Percentiles rank a stretch among this genome's conserved stretches.
Conservation (phyloP, 2,329 filamentous ascomycete species). For the Colletotrichum godetiae region DNA sequence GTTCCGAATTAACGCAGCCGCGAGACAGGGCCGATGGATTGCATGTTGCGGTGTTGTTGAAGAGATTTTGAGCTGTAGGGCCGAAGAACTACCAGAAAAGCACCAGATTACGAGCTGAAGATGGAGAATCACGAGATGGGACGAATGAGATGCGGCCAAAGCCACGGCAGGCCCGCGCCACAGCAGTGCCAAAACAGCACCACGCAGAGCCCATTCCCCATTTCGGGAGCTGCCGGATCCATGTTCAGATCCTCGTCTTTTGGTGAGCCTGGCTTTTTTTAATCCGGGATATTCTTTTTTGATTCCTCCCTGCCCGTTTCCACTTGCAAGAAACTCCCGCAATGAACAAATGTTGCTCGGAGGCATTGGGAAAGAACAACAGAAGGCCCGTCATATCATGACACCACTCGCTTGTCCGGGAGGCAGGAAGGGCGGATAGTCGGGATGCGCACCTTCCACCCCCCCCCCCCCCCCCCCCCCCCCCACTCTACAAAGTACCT, state of each 20-base stretch:
- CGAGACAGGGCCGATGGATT: neutral
- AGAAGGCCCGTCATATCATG: neutral
- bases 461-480: too few species aligned
- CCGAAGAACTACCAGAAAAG: slow-evolving; percentile 27
- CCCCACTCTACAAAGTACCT: neutral
- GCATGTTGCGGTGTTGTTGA: slow-evolving; percentile 3
- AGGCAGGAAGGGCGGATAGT: neutral
- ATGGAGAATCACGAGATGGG: slow-evolving; percentile 28
- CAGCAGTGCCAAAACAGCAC: slow-evolving; percentile 8
- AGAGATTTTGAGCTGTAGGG: slow-evolving; percentile 15
- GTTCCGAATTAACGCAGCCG: neutral
- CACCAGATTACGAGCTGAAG: slow-evolving; percentile 10
- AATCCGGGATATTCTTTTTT: neutral
- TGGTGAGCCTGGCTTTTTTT: neutral
- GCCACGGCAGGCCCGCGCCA: slow-evolving; percentile 1
- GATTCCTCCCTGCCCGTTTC: neutral
- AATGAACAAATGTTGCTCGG: neutral
- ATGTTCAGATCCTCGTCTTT: neutral
- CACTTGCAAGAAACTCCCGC: neutral
- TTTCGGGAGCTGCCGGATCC: neutral
- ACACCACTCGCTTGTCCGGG: neutral
- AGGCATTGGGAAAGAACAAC: neutral
- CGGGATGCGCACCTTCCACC: neutral
- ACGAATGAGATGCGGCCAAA: slow-evolving; percentile 7
- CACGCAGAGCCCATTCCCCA: slow-evolving; percentile 15